Evolutionary conservation across 2,329 filamentous ascomycete genomes (phyloP).

Genomic region (Ophiostoma tasmaniense): DNA sequence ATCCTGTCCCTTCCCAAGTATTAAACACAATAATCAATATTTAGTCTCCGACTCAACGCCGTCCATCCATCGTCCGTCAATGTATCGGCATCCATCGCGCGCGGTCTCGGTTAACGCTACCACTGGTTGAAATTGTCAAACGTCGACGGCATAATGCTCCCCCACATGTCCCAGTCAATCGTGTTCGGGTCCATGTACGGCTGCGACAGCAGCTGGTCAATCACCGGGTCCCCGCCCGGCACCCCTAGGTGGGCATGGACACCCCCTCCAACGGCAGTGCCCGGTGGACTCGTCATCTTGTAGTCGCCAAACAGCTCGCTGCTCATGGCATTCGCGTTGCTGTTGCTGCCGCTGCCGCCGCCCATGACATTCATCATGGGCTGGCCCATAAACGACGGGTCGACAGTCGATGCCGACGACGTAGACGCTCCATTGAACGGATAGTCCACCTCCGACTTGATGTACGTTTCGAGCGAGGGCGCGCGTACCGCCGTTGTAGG

Average conservation of each 20-base stretch:
- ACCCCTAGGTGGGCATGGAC: background rate
- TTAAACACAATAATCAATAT: background rate
- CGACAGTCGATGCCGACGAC: background rate
- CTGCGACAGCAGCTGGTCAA: conserved; percentile 37
- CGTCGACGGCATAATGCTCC: conserved; percentile 20
- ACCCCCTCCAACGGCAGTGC: background rate
- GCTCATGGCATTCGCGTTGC: too few relatives aligned
- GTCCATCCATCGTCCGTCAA: background rate
- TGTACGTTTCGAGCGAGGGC: background rate
- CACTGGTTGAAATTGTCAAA: conserved; percentile 22
- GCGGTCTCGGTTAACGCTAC: background rate
- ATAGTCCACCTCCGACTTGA: background rate
- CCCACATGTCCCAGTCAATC: conserved; percentile 41
- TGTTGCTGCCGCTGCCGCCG: background rate
- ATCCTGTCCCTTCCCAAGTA: background rate
- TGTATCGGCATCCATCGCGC: background rate
- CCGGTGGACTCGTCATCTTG: background rate
- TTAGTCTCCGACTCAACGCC: background rate
- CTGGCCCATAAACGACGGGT: conserved; percentile 2
- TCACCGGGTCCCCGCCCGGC: conserved; percentile 21
- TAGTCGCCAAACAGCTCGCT: background rate
- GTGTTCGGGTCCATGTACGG: conserved; percentile 36
- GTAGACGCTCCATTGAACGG: background rate
- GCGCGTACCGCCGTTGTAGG: background rate
- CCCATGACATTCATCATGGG: background rate